Evolutionary conservation across 2,329 filamentous ascomycete genomes (phyloP), one percentile per base, ranked within the genome.

Genomic region (Botryotinia globosa): DNA sequence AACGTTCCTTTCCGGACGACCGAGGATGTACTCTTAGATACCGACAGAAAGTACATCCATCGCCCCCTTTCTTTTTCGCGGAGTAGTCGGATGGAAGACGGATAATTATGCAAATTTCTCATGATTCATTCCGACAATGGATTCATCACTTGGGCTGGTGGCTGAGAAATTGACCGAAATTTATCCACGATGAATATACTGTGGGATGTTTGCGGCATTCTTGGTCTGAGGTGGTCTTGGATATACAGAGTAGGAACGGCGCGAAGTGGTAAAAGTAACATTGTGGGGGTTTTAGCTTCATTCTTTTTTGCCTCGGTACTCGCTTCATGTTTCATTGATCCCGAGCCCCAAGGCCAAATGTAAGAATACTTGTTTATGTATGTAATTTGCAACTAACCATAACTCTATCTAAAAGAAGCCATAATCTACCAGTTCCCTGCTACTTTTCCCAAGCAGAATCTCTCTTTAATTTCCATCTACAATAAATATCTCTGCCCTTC

Each of bases 391-490:
- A 44, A 34, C 51, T 39, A 69, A 56, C 69, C 59, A 71, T 44
- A 59, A 45, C 32, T 66, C 14, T 58, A 14, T 51, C 58, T 54
- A 54, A 56, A 63, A 42, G 69, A 71, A 71, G 58, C 37, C 34
- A 42, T 65, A 71, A 44, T 66, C 37, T 54, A 32, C 59, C 59
- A 42, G 56, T n/a, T 65, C 69, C 69, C 69, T 44, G 69, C 45
- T 71, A 56, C 69, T 65, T 66, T 54, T 56, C 32, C 42, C 58
- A 58, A 61, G 42, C 32, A 70, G 42, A 45, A 45, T 59, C 42
- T 66, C 65, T 74, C 72, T 68, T 73, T 8, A 73, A 74, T 72
- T 74, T 66, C 63, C 56, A 70, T 45, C 63, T 72, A 29, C 54
- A 67, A 71, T 58, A 70, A 73, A 59, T 63, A 42, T 34, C 39